A percentile compares a stretch with the other conserved stretches of the same genome.
Conservation (phyloP, 441 rosid genomes). For the Breynia disticha region DNA sequence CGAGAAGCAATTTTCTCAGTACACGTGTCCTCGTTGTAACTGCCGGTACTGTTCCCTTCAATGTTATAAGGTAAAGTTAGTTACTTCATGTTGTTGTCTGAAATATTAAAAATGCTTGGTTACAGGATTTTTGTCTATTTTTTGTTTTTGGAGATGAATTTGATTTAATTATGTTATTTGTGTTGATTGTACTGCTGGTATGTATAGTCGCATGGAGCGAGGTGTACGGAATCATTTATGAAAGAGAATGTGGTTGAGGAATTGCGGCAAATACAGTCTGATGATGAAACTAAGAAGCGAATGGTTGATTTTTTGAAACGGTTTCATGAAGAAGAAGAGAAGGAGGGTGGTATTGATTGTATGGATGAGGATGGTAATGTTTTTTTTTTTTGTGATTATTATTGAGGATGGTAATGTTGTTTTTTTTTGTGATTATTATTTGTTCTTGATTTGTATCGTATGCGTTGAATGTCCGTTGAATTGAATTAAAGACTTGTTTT, state of each 20-base stretch:
- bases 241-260: slow-evolving; percentile 73
- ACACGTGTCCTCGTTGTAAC: slow-evolving; percentile 92
- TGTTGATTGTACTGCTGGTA: neutral
- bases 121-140: neutral
- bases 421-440: neutral
- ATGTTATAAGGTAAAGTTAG: slow-evolving; percentile 50
- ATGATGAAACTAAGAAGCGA: slow-evolving; percentile 51
- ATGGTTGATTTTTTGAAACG: slow-evolving; percentile 76
- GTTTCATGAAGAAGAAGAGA: slow-evolving; percentile 52
- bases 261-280: slow-evolving; percentile 49
- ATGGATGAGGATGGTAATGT: slow-evolving; percentile 31
- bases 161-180: no score
- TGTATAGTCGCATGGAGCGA: slow-evolving; percentile 61
- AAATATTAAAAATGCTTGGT: neutral
- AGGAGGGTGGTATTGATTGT: slow-evolving; percentile 21
- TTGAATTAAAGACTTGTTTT: no score
- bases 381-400: no score
- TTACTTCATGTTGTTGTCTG: neutral
- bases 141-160: no score
- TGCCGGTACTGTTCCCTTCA: slow-evolving; percentile 74
- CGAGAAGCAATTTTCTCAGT: slow-evolving; percentile 83
- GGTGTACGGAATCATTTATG: slow-evolving; percentile 91
- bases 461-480: no score
- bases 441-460: neutral
- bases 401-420: neutral